phyloP scores from a whole-genome alignment of 2,329 filamentous ascomycete species.

The Calonectria montana region DNA sequence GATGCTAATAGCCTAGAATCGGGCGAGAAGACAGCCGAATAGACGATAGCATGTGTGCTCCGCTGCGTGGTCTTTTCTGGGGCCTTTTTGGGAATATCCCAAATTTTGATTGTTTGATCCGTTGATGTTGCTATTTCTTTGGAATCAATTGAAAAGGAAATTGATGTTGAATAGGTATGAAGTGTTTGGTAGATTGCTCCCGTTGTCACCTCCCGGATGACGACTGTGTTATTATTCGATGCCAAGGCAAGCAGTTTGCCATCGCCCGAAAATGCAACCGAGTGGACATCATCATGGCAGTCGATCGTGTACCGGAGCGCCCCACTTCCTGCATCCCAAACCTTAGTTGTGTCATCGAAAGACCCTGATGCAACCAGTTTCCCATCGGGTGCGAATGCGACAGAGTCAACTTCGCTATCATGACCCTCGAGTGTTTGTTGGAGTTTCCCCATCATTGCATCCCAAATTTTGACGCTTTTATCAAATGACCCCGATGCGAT shows the following conservation, averaged over 20 bases:
- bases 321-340: background rate
- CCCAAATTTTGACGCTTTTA: background rate
- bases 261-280: background rate
- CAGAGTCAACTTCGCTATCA: background rate
- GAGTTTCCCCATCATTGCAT: background rate
- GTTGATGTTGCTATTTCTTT: no score
- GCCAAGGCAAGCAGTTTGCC: background rate
- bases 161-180: no score
- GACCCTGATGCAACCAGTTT: background rate
- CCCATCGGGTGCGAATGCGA: background rate
- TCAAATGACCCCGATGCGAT: background rate
- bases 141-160: no score
- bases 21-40: no score
- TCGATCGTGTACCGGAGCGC: background rate
- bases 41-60: no score
- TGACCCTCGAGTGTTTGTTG: background rate
- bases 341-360: background rate
- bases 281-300: accelerated
- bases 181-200: no score
- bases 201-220: background rate
- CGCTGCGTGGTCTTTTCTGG: no score
- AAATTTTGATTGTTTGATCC: no score
- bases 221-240: background rate
- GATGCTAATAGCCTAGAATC: no score
- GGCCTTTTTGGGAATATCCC: no score